Conservation (phyloP, 495 filamentous ascomycete species). For the Amphirosellinia nigrospora region DNA sequence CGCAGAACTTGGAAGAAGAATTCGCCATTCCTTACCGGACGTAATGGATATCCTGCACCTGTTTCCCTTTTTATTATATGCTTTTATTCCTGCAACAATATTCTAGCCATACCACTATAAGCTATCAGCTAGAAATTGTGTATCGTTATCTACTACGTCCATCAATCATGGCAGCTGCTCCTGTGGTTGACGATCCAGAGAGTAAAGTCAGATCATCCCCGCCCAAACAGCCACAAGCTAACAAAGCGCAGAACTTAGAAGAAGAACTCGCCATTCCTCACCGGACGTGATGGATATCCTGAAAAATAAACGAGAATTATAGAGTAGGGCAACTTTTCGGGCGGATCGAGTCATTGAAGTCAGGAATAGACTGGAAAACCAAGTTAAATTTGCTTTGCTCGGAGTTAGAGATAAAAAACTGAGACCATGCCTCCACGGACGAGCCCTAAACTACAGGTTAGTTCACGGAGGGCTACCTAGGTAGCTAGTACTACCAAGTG, state of each 20-base stretch:
- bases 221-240: too few species aligned
- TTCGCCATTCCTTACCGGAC: too few species aligned
- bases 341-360: neutral
- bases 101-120: neutral
- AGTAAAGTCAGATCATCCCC: too few species aligned
- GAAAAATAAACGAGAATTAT: neutral
- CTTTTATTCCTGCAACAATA: neutral
- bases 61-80: neutral
- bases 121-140: neutral
- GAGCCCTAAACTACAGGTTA: neutral
- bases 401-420: neutral
- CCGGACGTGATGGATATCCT: neutral
- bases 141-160: too few species aligned
- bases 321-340: neutral
- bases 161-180: slow-evolving; percentile 52
- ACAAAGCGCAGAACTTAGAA: too few species aligned
- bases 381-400: neutral
- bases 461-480: neutral
- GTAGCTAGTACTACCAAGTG: too few species aligned
- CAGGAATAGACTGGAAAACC: neutral
- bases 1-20: slow-evolving; percentile 94
- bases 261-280: slow-evolving; percentile 73
- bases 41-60: too few species aligned
- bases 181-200: slow-evolving; percentile 60
- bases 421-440: neutral